Evolutionary conservation across 2,329 filamentous ascomycete species (phyloP).

Genomic region (Cercospora nicotianae): DNA sequence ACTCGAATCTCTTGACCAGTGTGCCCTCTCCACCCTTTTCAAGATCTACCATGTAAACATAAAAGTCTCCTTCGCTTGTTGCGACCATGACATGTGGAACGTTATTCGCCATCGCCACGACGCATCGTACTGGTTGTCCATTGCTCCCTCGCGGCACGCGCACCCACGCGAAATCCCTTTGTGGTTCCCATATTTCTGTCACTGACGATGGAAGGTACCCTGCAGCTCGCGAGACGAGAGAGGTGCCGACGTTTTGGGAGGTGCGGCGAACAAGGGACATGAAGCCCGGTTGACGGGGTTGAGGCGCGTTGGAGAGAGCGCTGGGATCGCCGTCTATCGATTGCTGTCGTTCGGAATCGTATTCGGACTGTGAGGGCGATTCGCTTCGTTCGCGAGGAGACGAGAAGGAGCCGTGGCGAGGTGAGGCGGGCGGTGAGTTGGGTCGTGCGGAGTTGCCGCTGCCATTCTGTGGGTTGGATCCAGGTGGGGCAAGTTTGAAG

Average conservation of each 20-base stretch:
- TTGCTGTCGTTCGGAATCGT: conserved; percentile 27
- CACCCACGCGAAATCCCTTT: conserved; percentile 93
- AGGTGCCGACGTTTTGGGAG: conserved; percentile 88
- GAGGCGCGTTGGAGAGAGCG: conserved; percentile 37
- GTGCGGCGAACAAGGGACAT: conserved; percentile 90
- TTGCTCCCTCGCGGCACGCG: conserved; percentile 71
- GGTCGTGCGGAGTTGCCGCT: conserved; percentile 16
- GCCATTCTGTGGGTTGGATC: conserved; percentile 29
- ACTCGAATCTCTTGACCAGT: conserved; percentile 90
- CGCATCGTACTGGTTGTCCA: conserved; percentile 67
- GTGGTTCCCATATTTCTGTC: conserved; percentile 96
- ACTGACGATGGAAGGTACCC: conserved; percentile 91
- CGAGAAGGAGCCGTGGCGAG: conserved; percentile 28
- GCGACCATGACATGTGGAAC: conserved; percentile 97
- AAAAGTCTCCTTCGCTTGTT: conserved; percentile 92
- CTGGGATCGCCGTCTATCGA: conserved; percentile 33
- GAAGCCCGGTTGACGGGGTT: conserved; percentile 68
- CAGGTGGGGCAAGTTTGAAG: conserved; percentile 69
- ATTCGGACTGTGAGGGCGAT: conserved; percentile 38
- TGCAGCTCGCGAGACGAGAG: conserved; percentile 83
- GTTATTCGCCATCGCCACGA: conserved; percentile 96
- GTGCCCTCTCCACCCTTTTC: conserved; percentile 92
- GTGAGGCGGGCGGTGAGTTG: conserved; percentile 33
- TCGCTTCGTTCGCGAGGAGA: conserved; percentile 42
- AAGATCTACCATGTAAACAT: conserved; percentile 92